These are phyloP conservation scores for Diutina scorzettiae DNA, from an alignment of 1,139 yeast genomes.

Conservation along the genomic window DNA sequence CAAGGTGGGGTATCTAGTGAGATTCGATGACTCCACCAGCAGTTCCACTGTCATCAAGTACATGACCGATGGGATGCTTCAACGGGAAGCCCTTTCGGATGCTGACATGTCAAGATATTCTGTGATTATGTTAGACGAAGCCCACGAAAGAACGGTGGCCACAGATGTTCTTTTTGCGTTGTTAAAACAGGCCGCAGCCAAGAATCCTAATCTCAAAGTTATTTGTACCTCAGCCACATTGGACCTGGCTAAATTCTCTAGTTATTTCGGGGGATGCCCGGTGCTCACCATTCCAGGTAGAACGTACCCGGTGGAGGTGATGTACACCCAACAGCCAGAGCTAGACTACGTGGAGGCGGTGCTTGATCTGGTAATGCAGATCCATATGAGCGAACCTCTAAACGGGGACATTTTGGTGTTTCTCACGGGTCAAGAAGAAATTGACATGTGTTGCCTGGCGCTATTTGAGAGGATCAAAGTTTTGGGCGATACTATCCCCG, in stretches of 20 bases:
- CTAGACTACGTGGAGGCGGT: constrained; percentile 77
- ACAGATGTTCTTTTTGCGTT: constrained; percentile 88
- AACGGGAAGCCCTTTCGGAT: constrained; percentile 70
- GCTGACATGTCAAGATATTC: constrained; percentile 64
- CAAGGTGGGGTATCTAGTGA: constrained; percentile 56
- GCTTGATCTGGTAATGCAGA: constrained; percentile 69
- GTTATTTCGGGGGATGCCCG: constrained; percentile 70
- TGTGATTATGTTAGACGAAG: constrained; percentile 86
- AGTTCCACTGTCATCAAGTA: constrained; percentile 51
- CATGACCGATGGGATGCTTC: constrained; percentile 90
- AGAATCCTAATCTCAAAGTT: constrained; percentile 65
- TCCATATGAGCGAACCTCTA: constrained; percentile 58
- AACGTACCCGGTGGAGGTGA: constrained; percentile 76
- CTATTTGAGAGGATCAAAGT: constrained; percentile 54
- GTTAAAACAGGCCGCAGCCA: constrained; percentile 54
- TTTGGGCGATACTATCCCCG: constrained; percentile 51
- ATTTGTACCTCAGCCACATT: constrained; percentile 90
- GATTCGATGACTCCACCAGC: constrained; percentile 52
- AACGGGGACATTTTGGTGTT: constrained; percentile 78
- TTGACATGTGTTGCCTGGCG: constrained; percentile 79
- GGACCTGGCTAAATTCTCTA: constrained; percentile 73
- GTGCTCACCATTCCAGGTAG: constrained; percentile 78
- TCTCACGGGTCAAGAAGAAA: constrained; percentile 85
- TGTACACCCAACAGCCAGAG: constrained; percentile 72
- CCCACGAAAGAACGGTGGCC: constrained; percentile 90